Base-by-base conservation (phyloP, 441 rosid species). In the Populus hybrid region DNA sequence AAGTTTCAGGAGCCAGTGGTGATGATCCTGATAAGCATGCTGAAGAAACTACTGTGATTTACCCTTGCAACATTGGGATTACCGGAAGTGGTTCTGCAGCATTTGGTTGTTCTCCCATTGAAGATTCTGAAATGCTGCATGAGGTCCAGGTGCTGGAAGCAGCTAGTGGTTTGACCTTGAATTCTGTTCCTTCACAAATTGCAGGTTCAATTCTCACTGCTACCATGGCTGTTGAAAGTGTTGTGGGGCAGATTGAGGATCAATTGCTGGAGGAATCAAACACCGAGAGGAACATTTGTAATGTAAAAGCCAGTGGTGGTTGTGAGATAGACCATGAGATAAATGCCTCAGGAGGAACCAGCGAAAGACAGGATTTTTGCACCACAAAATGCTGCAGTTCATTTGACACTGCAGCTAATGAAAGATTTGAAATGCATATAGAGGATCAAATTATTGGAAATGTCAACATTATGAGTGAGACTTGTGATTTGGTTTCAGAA, bases 61-160 rank as follows among this genome's bases (percentile, higher is more conserved):
- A 23, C 70, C 67, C 71, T 32, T 74, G 20, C 79, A 35, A 64
- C 65, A 68, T 21, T 67, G 76, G 69, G 32, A 77, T 32, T 38
- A 1, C 69, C 32, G 76, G 61, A 77, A 76, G 32, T 7, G 53
- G 61, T 70, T 76, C 75, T 53, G 71, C 84, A 46, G 75, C 36
- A 71, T 12, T 72, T 18, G 76, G 57, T 70, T 32, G 74, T 24
- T 72, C 72, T 82, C 66, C 79, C 59, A 46, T 30, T 66, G 79
- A 75, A 68, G 38, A 71, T 63, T 69, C 84, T 71, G 81, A 71
- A 64, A 67, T 74, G 74, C 81, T 78, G 76, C 82, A 83, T 72
- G 90, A 86, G 24, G 81, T 85, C 57, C 82, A 70, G 67, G 79
- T 83, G 38, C 71, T 84, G 75, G 87, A 84, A 78, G 85, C 79